These are phyloP conservation scores for Chaetomiaceae sp. DNA, from an alignment of 2,329 filamentous ascomycete species.

Conservation along the genomic window DNA sequence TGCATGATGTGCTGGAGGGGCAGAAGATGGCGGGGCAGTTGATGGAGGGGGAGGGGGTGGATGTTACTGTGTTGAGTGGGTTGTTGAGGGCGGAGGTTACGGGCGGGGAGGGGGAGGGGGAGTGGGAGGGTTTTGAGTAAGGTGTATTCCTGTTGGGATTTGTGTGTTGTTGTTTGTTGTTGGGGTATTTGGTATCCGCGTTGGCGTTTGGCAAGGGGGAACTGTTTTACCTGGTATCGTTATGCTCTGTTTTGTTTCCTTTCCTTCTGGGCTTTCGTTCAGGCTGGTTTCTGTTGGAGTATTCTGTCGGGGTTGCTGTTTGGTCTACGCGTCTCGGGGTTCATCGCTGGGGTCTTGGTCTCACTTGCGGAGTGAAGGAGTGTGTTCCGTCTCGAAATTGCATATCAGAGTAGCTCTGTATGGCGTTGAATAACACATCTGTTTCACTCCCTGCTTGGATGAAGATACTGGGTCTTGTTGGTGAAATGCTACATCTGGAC, in stretches of 20 bases:
- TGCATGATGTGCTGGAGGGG: constrained; percentile 80
- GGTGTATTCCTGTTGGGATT: background rate
- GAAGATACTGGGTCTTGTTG: background rate
- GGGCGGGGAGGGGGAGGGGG: background rate
- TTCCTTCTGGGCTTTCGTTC: background rate
- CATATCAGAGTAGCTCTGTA: background rate
- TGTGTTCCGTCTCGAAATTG: background rate
- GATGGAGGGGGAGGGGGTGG: constrained; percentile 59
- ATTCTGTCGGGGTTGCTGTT: background rate
- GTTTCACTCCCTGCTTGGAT: no score
- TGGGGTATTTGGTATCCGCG: background rate
- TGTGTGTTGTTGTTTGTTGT: background rate
- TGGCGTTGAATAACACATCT: background rate
- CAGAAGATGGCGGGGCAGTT: constrained; percentile 63
- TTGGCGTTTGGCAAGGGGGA: no score
- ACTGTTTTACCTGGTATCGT: no score
- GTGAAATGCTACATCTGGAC: background rate
- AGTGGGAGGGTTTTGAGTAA: constrained; percentile 17
- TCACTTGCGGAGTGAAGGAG: no score
- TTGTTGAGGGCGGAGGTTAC: constrained; percentile 23
- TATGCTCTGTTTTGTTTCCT: background rate
- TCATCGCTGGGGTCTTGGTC: background rate
- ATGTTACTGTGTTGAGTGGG: constrained; percentile 58
- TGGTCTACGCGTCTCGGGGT: background rate
- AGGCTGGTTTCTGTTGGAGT: background rate